Evolutionary conservation across 345 rosid genomes (phyloP), one percentile per base, ranked within the genome.

Genomic region (Salix brachista): DNA sequence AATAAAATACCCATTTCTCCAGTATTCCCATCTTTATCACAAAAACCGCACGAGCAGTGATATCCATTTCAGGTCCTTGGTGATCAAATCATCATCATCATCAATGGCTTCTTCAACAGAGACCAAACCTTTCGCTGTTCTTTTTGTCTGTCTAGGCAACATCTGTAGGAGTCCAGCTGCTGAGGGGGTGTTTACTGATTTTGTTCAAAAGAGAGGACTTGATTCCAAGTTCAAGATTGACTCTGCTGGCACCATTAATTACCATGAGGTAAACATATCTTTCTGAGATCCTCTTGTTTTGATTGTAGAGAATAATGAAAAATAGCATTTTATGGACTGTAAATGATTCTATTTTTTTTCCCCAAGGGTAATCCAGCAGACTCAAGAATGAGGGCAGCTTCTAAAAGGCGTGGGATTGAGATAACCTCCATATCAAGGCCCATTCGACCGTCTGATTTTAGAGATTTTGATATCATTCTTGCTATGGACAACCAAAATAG

Each of bases 131-230:
- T 90, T 86, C 81, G 85, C 96, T 52, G 96, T 96, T 67, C 91
- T 93, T 41, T 95, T 95, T 69, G 99, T 90, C 42, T 95, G 98
- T 80, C 86, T 90, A 3, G 99, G 99, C 41, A 93, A 95, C 83
- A 95, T 91, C 67, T 95, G 98, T 76, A 87, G 98, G 34, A 96
- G 99, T 80, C 99, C 98, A 68, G 96, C 97, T 71, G 99, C 99
- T 4, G 99, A 96, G 89, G 98, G 93, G 54, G 98, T 96, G 70
- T 91, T 96, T 16, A 90, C 84, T 61, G 92, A 91, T 73, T 78
- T 91, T 65, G 97, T 96, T 48, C 91, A 85, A 73, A 91, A 86
- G 83, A 85, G 90, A 86, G 89, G 91, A 32, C 85, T 91, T 16
- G 91, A 87, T 25, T 89, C 93, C 72, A 81, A 84, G 41, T 92